Evolutionary conservation across 225 moss, liverwort and hornwort species (phyloP).

Genomic region (Physcomitrellopsis africana): DNA sequence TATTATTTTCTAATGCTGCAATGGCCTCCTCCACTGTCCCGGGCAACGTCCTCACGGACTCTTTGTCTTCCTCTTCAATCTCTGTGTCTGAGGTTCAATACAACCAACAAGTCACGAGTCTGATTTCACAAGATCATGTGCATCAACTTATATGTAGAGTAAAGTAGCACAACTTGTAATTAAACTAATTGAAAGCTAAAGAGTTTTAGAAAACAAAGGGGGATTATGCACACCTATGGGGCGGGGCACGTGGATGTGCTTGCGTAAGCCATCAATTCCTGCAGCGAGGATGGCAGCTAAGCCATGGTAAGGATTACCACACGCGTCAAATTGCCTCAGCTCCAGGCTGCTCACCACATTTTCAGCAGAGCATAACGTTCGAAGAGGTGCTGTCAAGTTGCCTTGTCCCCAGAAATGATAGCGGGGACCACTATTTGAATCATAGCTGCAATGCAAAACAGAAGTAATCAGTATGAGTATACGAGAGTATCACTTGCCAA

Average conservation of each 20-base stretch:
- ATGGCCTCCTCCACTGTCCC: slow-evolving; percentile 51
- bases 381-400: slow-evolving; percentile 78
- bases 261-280: slow-evolving; percentile 85
- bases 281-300: slow-evolving; percentile 76
- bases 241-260: slow-evolving; percentile 55
- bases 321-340: slow-evolving; percentile 81
- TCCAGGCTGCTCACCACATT: slow-evolving; percentile 72
- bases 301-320: slow-evolving; percentile 82
- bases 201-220: background rate
- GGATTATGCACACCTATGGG: slow-evolving; percentile 55
- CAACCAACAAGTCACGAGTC: background rate
- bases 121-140: background rate
- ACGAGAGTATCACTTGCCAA: no score
- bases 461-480: background rate
- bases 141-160: background rate
- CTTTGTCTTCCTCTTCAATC: slow-evolving; percentile 53
- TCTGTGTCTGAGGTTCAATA: slow-evolving; percentile 44
- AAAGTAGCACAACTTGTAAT: no score
- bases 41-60: slow-evolving; percentile 55
- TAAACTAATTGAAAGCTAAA: no score
- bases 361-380: slow-evolving; percentile 37
- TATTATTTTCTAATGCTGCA: slow-evolving; percentile 50
- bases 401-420: slow-evolving; percentile 80
- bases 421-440: slow-evolving; percentile 35
- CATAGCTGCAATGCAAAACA: slow-evolving; percentile 55